phyloP scores from a whole-genome alignment of 1,284 basidiomycete genomes.

The Cryptococcus amylolentus region DNA sequence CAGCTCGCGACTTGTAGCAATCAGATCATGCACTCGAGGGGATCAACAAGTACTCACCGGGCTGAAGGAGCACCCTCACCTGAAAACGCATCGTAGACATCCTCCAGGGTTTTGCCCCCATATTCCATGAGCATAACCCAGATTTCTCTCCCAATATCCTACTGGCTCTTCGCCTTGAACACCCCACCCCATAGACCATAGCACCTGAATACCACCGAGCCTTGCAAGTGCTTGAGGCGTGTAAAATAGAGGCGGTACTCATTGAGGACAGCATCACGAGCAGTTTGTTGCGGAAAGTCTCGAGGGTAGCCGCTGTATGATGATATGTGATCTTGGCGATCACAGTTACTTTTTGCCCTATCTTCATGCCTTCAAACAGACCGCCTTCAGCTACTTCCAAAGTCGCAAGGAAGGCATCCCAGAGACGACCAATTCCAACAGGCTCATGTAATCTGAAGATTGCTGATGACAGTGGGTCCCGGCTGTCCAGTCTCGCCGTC shows the following conservation, averaged over 20 bases:
- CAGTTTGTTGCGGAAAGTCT: background rate
- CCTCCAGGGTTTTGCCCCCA: background rate
- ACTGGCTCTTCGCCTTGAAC: background rate
- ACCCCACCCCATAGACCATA: background rate
- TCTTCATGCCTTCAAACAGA: background rate
- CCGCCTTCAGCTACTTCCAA: background rate
- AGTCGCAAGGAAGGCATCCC: background rate
- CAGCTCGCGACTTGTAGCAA: background rate
- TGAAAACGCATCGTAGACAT: background rate
- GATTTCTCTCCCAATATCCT: background rate
- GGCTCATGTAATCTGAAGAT: background rate
- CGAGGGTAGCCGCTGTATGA: background rate
- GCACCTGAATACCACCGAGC: background rate
- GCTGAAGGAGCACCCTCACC: background rate
- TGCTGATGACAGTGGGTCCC: background rate
- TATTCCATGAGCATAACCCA: background rate
- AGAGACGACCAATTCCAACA: background rate
- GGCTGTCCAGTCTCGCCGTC: no score
- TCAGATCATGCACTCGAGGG: background rate
- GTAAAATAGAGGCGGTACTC: background rate
- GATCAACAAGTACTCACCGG: background rate
- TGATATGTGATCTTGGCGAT: background rate
- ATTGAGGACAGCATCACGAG: background rate
- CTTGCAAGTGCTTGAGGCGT: background rate
- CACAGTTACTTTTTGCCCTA: background rate